These are phyloP conservation scores for Blastobotrys americana DNA, from an alignment of 805 yeast species.

Conservation along the genomic window DNA sequence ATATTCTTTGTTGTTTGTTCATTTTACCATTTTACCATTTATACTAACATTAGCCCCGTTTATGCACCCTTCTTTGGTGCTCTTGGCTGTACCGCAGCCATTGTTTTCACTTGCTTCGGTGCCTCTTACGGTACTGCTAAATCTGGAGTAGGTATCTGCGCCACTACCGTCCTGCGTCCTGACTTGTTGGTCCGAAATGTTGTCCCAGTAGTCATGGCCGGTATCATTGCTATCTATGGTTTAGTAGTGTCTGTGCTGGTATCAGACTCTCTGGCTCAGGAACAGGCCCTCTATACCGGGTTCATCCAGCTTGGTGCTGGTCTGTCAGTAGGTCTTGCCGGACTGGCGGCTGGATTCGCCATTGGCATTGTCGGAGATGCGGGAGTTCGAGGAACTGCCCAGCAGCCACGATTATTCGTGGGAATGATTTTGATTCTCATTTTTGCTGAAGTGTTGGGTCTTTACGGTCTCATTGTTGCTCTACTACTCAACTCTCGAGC, in stretches of 20 bases:
- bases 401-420: slow-evolving; percentile 96
- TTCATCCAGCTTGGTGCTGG: slow-evolving; percentile 98
- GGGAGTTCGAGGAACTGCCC: slow-evolving; percentile 97
- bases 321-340: slow-evolving; percentile 91
- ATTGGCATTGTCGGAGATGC: slow-evolving; percentile 99
- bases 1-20: too few species aligned
- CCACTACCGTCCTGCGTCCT: slow-evolving; percentile 95
- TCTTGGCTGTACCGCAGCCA: slow-evolving; percentile 98
- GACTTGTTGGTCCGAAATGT: slow-evolving; percentile 79
- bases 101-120: slow-evolving; percentile 94
- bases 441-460: slow-evolving; percentile 98
- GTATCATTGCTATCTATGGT: slow-evolving; percentile 98
- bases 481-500: slow-evolving; percentile 97
- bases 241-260: slow-evolving; percentile 93
- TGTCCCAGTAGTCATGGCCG: slow-evolving; percentile 98
- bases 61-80: slow-evolving; percentile 98
- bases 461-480: slow-evolving; percentile 97
- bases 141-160: slow-evolving; percentile 99
- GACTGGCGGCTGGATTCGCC: slow-evolving; percentile 98
- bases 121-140: slow-evolving; percentile 99
- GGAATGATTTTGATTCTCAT: slow-evolving; percentile 97
- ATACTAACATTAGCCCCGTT: slow-evolving; percentile 48
- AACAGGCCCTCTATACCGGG: slow-evolving; percentile 92
- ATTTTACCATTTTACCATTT: too few species aligned
- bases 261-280: slow-evolving; percentile 79